Evolutionary conservation across 495 filamentous ascomycete genomes (phyloP).

Genomic region (Trichoderma erinaceum): DNA sequence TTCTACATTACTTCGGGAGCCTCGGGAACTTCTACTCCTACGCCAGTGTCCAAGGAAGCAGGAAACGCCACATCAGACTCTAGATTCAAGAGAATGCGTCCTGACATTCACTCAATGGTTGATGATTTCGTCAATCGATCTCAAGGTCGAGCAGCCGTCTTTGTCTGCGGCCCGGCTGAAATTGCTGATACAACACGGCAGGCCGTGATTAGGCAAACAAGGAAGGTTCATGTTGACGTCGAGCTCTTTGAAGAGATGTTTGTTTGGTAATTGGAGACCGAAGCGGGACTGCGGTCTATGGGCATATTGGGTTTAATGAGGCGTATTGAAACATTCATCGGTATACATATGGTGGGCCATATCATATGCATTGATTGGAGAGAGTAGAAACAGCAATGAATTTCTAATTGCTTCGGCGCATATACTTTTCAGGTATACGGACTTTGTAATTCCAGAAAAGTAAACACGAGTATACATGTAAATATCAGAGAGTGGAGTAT

Average conservation of each 20-base stretch:
- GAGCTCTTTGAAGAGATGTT: constrained; percentile 11
- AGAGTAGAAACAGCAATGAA: not conserved
- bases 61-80: not conserved
- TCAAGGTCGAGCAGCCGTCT: not conserved
- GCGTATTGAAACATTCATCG: not conserved
- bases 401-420: not conserved
- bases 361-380: not conserved
- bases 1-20: not conserved
- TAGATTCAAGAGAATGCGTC: not conserved
- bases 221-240: constrained; percentile 2
- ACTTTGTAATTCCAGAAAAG: too few relatives aligned
- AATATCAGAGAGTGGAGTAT: too few relatives aligned
- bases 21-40: not conserved
- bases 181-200: constrained; percentile 4
- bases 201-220: constrained; percentile 1
- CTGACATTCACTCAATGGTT: not conserved
- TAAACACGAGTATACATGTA: too few relatives aligned
- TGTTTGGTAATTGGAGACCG: constrained; percentile 4
- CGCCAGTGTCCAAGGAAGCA: not conserved
- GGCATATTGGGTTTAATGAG: not conserved
- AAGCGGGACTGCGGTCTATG: not conserved
- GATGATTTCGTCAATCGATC: not conserved
- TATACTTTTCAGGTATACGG: too few relatives aligned
- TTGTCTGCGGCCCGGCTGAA: constrained; percentile 2
- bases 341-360: not conserved